Conservation (phyloP, 2,329 filamentous ascomycete genomes). For the Endothia cerciana region DNA sequence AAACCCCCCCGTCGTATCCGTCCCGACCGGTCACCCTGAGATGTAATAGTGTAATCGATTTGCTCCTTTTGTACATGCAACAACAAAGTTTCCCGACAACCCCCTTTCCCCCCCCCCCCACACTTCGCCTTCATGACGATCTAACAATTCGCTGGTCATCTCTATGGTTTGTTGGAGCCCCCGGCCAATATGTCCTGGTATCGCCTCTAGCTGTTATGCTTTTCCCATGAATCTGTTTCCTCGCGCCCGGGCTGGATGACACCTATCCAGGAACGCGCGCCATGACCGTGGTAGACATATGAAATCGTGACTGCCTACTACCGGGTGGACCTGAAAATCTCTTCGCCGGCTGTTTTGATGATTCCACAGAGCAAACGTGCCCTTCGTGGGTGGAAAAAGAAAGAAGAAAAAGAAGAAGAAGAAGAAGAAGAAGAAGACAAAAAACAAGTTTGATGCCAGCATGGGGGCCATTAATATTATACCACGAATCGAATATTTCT, state of each 20-base stretch:
- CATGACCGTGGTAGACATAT: conserved; percentile 3
- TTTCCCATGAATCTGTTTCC: neutral
- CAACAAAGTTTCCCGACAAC: no score
- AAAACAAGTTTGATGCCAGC: neutral
- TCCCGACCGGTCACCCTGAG: no score
- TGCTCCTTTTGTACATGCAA: conserved; percentile 1
- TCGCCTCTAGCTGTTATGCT: no score
- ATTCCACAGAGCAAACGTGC: neutral
- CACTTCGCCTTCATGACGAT: no score
- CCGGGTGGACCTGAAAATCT: neutral
- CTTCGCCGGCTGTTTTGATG: neutral
- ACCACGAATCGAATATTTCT: conserved; percentile 25
- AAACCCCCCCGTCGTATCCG: no score
- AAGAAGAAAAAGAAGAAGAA: no score
- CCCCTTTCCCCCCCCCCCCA: no score
- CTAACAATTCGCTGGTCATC: no score
- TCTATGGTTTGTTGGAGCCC: no score
- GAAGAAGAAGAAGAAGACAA: no score
- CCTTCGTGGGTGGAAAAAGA: neutral
- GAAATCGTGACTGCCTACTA: conserved; percentile 1
- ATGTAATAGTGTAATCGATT: neutral
- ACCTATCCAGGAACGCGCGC: neutral
- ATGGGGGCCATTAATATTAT: conserved; percentile 27
- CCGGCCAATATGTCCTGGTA: no score
- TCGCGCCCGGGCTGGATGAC: neutral